Evolutionary conservation across 495 filamentous ascomycete genomes (phyloP).

Genomic region (Evansstolkia leycettana): DNA sequence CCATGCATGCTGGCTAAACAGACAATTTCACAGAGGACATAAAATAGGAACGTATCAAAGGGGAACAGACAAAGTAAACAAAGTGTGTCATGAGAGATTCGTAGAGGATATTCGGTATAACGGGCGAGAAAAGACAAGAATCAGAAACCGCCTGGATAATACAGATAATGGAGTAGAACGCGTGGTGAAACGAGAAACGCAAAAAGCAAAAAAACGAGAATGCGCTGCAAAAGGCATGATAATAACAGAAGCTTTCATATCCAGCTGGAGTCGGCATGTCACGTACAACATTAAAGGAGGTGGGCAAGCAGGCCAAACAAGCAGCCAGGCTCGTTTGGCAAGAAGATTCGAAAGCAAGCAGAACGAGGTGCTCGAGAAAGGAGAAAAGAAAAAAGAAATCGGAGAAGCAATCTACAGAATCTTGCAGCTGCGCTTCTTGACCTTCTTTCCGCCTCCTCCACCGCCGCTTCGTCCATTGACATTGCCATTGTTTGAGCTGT

Average conservation of each 20-base stretch:
- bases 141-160: neutral
- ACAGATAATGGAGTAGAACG: too few relatives aligned
- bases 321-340: conserved; percentile 30
- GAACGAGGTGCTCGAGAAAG: conserved; percentile 12
- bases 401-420: conserved; percentile 41
- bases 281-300: conserved; percentile 11
- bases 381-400: conserved; percentile 8
- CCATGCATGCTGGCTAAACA: conserved; percentile 30
- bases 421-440: conserved; percentile 63
- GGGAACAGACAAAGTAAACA: conserved; percentile 3
- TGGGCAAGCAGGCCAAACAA: conserved; percentile 18
- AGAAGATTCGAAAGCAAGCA: too few relatives aligned
- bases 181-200: too few relatives aligned
- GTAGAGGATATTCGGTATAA: conserved; percentile 2
- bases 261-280: conserved; percentile 16
- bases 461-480: conserved; percentile 6
- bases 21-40: conserved; percentile 27
- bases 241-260: conserved; percentile 13
- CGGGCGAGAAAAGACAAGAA: neutral
- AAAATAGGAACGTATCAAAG: too few relatives aligned
- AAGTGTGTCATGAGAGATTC: conserved; percentile 4
- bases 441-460: conserved; percentile 18
- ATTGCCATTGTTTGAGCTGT: conserved; percentile 12
- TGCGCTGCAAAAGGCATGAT: conserved; percentile 5
- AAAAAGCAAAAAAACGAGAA: conserved; percentile 3